Evolutionary conservation across 495 filamentous ascomycete genomes (phyloP), one percentile per base, ranked within the genome.

Genomic region (Ramalina intermedia): DNA sequence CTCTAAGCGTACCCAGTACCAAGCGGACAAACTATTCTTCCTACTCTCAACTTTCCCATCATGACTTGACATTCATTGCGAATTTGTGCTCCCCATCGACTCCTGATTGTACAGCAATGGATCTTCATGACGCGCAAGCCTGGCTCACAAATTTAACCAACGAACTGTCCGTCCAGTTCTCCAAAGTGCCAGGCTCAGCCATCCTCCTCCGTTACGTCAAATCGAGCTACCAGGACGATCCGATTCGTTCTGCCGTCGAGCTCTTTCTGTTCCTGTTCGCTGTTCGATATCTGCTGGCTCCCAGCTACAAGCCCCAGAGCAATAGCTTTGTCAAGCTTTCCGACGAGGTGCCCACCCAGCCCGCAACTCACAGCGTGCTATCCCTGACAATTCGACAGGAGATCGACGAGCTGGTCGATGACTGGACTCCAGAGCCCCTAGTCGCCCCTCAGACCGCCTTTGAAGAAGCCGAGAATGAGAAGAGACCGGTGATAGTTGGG

Each of bases 181-280:
- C 94, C 51, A 84, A 82, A 56, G 69, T 98, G 45, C 91, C 91
- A 37, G 91, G 91, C 40, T 95, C 88, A 17, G 84, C 91, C 18
- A 95, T 99, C 55, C 73, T 96, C 56, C 76, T 95, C 47, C 84
- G 91, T 50, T 99, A 99, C 60, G 82, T 99, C 54, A 85, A 84
- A 62, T 91, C 85, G 35, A 95, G 87, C 60, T 96, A 99, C 67
- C 91, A 96, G 67, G 83, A 99, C 64, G 91, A 99, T 50, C 91
- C 91, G 12, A 76, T 96, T 48, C 82, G 91, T 18, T 91, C 84
- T 21, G 87, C 88, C 1, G 85, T 99, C 55, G 91, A 99, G 63
- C 70, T 99, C 36, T 81, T 96, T 48, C 78, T 99, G 43, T 87
- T 99, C 53, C 76, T 99, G 43, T 99, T 99, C 67, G 90, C 89